Percentiles rank a stretch among this genome's conserved stretches.
phyloP scores from a whole-genome alignment of 1,284 basidiomycete species.

The Puccinia novopanici region DNA sequence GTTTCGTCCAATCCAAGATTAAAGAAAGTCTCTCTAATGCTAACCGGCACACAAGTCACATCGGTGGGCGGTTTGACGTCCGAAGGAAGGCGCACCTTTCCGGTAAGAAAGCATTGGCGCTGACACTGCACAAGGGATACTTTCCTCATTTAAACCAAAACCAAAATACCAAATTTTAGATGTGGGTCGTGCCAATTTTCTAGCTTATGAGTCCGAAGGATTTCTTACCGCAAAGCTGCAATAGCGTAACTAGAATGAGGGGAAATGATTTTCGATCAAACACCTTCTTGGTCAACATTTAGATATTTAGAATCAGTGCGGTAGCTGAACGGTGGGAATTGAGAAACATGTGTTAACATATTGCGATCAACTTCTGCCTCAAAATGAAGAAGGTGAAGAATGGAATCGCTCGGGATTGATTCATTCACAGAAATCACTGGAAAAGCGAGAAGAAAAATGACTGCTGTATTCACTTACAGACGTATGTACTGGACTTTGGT shows the following conservation, averaged over 20 bases:
- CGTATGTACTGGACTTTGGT: no score
- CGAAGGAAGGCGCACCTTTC: background rate
- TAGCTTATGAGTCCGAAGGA: background rate
- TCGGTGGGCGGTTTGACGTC: background rate
- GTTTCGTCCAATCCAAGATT: background rate
- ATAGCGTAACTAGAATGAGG: background rate
- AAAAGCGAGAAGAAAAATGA: no score
- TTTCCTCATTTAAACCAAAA: background rate
- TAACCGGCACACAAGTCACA: background rate
- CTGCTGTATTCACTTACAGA: no score
- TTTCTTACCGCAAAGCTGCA: background rate
- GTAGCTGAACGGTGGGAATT: background rate
- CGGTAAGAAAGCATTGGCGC: background rate
- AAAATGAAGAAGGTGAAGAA: no score
- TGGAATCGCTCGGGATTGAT: no score
- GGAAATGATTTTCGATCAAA: background rate
- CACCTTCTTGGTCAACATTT: background rate
- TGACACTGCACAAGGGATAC: background rate
- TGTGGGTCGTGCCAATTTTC: background rate
- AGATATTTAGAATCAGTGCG: background rate
- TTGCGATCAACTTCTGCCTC: background rate
- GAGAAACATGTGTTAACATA: background rate
- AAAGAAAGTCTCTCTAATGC: background rate
- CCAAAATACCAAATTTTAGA: background rate
- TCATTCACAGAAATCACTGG: no score